Evolutionary conservation across 257 asterid genomes (phyloP).

Genomic region (Nemophila menziesii): DNA sequence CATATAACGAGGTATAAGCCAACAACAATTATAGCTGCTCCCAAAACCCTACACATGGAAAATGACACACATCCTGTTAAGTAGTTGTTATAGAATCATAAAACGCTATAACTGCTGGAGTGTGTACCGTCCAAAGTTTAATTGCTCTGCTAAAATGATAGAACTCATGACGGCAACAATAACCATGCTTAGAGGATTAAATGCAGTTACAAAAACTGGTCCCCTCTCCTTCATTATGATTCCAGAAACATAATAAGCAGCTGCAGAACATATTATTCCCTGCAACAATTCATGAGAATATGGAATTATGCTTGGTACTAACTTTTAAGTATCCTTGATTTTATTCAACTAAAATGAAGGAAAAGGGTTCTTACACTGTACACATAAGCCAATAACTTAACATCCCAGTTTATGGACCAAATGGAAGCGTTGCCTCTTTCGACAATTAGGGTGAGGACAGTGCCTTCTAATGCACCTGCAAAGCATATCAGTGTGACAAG

Average conservation of each 20-base stretch:
- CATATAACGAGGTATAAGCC: slow-evolving; percentile 36
- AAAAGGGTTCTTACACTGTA: slow-evolving; percentile 36
- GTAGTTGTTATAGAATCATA: background rate
- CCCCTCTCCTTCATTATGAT: slow-evolving; percentile 32
- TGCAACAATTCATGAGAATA: slow-evolving; percentile 11
- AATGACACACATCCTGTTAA: background rate
- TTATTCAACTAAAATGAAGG: background rate
- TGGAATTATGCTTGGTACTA: background rate
- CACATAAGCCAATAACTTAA: slow-evolving; percentile 32
- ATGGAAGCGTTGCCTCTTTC: slow-evolving; percentile 32
- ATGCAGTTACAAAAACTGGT: slow-evolving; percentile 34
- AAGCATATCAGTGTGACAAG: slow-evolving; percentile 44
- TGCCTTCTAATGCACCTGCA: slow-evolving; percentile 37
- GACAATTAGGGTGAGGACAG: slow-evolving; percentile 32
- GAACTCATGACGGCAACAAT: slow-evolving; percentile 32
- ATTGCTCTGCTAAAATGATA: slow-evolving; percentile 20
- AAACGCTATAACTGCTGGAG: background rate
- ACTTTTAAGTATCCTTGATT: too few relatives aligned
- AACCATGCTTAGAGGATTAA: slow-evolving; percentile 35
- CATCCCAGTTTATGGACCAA: slow-evolving; percentile 49
- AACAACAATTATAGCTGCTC: slow-evolving; percentile 23
- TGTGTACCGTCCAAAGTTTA: slow-evolving; percentile 30
- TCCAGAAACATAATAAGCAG: slow-evolving; percentile 33
- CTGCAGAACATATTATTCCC: slow-evolving; percentile 41
- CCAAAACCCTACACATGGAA: slow-evolving; percentile 16